Evolutionary conservation across 2,329 filamentous ascomycete species (phyloP).

Genomic region (Hypocreales sp.): DNA sequence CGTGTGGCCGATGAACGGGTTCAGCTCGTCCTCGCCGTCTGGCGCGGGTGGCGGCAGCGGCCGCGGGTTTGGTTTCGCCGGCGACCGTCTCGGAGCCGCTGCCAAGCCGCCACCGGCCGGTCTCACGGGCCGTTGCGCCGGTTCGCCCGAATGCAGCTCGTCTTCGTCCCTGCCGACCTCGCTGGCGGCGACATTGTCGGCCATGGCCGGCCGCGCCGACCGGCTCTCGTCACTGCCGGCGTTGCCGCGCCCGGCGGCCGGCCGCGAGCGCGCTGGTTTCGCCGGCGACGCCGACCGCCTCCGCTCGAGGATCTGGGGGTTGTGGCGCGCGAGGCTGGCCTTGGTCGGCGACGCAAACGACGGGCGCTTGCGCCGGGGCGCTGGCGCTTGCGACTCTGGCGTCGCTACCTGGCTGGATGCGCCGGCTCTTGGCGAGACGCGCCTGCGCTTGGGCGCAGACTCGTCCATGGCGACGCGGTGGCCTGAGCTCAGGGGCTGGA

Average conservation of each 20-base stretch:
- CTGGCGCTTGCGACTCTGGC: conserved; percentile 6
- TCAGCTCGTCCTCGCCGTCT: conserved; percentile 12
- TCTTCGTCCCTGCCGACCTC: conserved; percentile 8
- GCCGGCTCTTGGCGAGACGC: conserved; percentile 36
- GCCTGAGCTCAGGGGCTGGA: background rate
- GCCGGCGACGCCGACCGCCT: conserved; percentile 21
- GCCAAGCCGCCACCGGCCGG: conserved; percentile 14
- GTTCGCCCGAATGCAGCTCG: conserved; percentile 4
- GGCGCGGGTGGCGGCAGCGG: conserved; percentile 28
- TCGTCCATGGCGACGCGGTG: conserved; percentile 26
- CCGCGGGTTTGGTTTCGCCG: conserved; percentile 25
- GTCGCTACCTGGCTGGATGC: conserved; percentile 13
- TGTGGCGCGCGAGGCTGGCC: conserved; percentile 44
- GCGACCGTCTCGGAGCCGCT: conserved; percentile 21
- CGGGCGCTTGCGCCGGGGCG: conserved; percentile 21
- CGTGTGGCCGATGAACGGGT: conserved; percentile 14
- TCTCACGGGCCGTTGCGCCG: conserved; percentile 5
- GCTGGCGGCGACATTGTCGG: conserved; percentile 9
- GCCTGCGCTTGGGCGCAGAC: conserved; percentile 48
- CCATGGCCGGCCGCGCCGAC: conserved; percentile 9
- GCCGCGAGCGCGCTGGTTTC: conserved; percentile 7
- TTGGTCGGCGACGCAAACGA: conserved; percentile 55
- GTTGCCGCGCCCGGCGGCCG: conserved; percentile 1
- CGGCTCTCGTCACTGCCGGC: conserved; percentile 9
- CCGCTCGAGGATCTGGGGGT: conserved; percentile 40